Base-by-base conservation (phyloP, 2,329 filamentous ascomycete species). In the Metarhizium robertsii region DNA sequence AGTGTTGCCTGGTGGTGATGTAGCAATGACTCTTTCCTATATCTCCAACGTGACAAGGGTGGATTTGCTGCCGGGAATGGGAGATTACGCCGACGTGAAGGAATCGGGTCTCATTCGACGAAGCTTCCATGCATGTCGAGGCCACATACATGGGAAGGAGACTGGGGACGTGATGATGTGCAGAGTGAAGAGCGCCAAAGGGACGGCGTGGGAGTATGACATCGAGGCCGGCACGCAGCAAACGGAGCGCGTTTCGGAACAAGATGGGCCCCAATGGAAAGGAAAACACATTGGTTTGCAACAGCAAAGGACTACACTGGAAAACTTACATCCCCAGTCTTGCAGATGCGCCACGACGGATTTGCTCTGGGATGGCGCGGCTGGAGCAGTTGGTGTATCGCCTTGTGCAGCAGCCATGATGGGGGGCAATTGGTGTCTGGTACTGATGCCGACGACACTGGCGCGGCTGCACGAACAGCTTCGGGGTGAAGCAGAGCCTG, bases 251-350 rank as follows among this genome's bases (percentile, higher is more conserved):
- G 13, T 7, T n/a, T 14, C n/a, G 8, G 25, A 50, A 6, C 34
- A 13, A 36, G 13, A 36, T 13, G 34, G 34, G 13, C 34, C 34
- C 34, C 34, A 36, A 11, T 11, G 34, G 8, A 36, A 36, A 8
- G 34, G 6, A 36, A 36, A 36, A 25, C 25, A 25, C 25, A 25
- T 25, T 25, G 25, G 25, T 25, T 25, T 25, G 7, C 6, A 36
- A 8, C 34, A 40, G 38, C 10, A 16, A 11, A 40, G 5, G 38
- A 40, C 11, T 2, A 5, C 5, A 6, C 2, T 13, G 38, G 14
- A 11, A 16, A 40, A 75, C 77, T 65, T 73, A 80, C 78, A 74
- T 59, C 77, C 78, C 76, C 77, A 80, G 55, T 68, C 73, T 38
- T 73, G 67, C 2, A 80, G 61, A 32, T 62, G 63, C 50, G 67